Percentiles rank a stretch among this genome's conserved stretches.
phyloP scores from a whole-genome alignment of 495 filamentous ascomycete species.

The Tricharina praecox region DNA sequence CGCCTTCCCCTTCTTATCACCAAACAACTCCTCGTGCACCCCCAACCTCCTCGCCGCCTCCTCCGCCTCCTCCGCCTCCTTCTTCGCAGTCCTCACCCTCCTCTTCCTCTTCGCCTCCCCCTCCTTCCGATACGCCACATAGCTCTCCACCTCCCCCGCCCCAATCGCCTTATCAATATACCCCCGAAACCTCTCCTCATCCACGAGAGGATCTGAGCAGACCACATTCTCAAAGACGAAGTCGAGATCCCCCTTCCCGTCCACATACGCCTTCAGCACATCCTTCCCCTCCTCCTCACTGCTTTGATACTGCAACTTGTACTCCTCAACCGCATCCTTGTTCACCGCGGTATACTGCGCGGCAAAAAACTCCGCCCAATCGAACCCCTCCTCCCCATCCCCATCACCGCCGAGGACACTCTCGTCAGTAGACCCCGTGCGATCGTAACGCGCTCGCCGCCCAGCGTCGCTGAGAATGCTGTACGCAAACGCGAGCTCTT shows the following conservation, averaged over 20 bases:
- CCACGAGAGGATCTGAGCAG: slow-evolving; percentile 66
- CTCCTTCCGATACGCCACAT: slow-evolving; percentile 54
- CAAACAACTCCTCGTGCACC: slow-evolving; percentile 42
- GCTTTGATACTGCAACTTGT: slow-evolving; percentile 60
- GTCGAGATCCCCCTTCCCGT: slow-evolving; percentile 53
- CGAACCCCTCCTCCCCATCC: slow-evolving; percentile 55
- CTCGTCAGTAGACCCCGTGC: slow-evolving; percentile 72
- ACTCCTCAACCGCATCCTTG: slow-evolving; percentile 48
- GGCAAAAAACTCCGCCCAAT: slow-evolving; percentile 77
- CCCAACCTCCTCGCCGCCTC: slow-evolving; percentile 53
- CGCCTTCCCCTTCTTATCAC: slow-evolving; percentile 29
- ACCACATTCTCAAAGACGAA: slow-evolving; percentile 64
- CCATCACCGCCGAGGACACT: slow-evolving; percentile 45
- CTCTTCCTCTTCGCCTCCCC: slow-evolving; percentile 43
- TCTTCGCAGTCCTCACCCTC: slow-evolving; percentile 44
- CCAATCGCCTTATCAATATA: slow-evolving; percentile 73
- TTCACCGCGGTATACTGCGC: slow-evolving; percentile 62
- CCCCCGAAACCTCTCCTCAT: slow-evolving; percentile 65
- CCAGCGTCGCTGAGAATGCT: slow-evolving; percentile 68
- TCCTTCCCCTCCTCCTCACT: slow-evolving; percentile 69
- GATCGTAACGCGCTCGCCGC: slow-evolving; percentile 69
- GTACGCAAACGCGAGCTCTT: slow-evolving; percentile 82
- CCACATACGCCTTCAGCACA: slow-evolving; percentile 55
- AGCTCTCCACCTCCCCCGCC: slow-evolving; percentile 44
- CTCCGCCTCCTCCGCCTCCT: slow-evolving; percentile 57